Evolutionary conservation across 192 early-diverging fungal genomes (phyloP).

Genomic region (Gonapodya prolifera): DNA sequence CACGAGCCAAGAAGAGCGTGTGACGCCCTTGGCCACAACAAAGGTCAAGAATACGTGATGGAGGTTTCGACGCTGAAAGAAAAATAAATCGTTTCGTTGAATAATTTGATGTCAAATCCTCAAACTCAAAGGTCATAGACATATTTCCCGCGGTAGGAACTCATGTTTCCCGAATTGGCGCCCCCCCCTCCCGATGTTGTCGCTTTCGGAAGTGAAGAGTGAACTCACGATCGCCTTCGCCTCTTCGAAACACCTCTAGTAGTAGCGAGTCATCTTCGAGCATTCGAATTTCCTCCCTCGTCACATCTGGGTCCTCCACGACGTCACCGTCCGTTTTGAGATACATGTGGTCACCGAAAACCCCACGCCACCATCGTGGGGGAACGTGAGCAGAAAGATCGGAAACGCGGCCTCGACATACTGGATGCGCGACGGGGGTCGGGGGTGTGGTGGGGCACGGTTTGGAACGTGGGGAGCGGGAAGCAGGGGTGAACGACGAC

Average conservation of each 20-base stretch:
- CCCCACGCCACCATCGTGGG: constrained; percentile 42
- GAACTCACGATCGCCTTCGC: constrained; percentile 7
- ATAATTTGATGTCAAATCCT: neutral
- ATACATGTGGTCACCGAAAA: constrained; percentile 44
- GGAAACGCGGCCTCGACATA: constrained; percentile 39
- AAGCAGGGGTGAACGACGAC: neutral
- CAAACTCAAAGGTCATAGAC: no score
- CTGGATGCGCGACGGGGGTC: neutral
- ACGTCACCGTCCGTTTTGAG: constrained; percentile 57
- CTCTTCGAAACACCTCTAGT: constrained; percentile 7
- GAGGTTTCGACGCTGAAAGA: neutral
- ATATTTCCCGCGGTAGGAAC: no score
- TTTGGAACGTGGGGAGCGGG: neutral
- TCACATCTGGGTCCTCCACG: constrained; percentile 53
- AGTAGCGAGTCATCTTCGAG: constrained; percentile 20
- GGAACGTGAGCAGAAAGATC: constrained; percentile 38
- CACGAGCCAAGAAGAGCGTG: constrained; percentile 28
- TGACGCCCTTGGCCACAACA: constrained; percentile 60
- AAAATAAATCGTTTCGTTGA: neutral
- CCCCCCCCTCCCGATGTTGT: no score
- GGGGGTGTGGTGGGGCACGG: neutral
- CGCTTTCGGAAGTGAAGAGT: constrained; percentile 6
- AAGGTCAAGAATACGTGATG: constrained; percentile 27
- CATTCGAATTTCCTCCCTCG: constrained; percentile 34
- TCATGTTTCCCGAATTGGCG: no score